phyloP scores from a whole-genome alignment of 331 rosid genomes.

The Erythrophleum ivorense region DNA sequence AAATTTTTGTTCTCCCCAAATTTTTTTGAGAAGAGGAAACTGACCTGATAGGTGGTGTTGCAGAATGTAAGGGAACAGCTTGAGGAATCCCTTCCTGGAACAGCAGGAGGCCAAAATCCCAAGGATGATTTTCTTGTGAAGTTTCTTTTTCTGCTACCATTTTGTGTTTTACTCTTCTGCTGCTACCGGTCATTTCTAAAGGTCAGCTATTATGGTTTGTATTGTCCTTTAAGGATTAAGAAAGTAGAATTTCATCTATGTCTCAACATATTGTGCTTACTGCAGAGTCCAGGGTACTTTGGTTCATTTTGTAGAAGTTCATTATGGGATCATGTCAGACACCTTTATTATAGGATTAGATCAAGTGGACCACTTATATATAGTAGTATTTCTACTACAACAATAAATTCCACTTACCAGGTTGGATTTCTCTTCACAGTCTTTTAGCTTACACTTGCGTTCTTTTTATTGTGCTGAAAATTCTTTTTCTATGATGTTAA shows the following conservation, averaged over 20 bases:
- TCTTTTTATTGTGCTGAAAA: conserved; percentile 38
- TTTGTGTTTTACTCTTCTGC: conserved; percentile 67
- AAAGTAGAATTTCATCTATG: conserved; percentile 17
- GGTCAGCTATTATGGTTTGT: conserved; percentile 55
- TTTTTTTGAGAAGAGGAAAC: neutral
- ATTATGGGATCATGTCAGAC: conserved; percentile 65
- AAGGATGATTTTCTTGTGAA: conserved; percentile 78
- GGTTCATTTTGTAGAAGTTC: conserved; percentile 70
- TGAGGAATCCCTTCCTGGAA: conserved; percentile 87
- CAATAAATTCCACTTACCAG: conserved; percentile 63
- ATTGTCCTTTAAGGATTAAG: conserved; percentile 30
- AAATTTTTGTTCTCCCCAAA: neutral
- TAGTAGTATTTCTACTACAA: conserved; percentile 63
- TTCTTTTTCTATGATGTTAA: conserved; percentile 40
- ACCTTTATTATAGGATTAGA: conserved; percentile 74
- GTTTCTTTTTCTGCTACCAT: conserved; percentile 74
- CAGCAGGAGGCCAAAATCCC: conserved; percentile 87
- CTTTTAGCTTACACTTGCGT: conserved; percentile 24
- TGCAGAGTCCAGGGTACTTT: conserved; percentile 65
- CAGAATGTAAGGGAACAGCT: conserved; percentile 85
- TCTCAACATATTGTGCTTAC: conserved; percentile 37
- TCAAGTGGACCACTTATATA: conserved; percentile 68
- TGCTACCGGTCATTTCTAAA: conserved; percentile 64
- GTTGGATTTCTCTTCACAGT: conserved; percentile 47
- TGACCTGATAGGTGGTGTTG: conserved; percentile 37